Base-by-base conservation (phyloP, 2,329 filamentous ascomycete genomes). In the Fusarium napiforme region DNA sequence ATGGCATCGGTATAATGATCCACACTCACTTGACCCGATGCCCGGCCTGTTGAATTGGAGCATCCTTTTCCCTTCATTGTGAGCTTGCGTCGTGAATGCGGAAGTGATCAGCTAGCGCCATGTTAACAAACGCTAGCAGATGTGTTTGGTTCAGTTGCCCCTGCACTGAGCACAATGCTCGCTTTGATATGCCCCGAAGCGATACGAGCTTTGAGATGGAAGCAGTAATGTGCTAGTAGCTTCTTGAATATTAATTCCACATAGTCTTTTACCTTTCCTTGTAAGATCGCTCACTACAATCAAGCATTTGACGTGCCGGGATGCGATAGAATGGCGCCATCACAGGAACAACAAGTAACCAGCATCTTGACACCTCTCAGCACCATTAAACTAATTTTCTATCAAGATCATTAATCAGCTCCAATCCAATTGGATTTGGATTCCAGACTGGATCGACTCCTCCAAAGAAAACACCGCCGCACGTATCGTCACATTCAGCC, bases 361-460 rank as follows among this genome's bases (percentile, higher is more conserved):
- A 32, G 15, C 11, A 32, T n/a, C 21, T 19, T 37, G 9, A 2
- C 1, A 6, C 5, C 2, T 15, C 5, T 10, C 10, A 23, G 5
- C 21, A 23, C 9, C 36, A 40, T 15, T 11, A n/a, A 9, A 15
- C 52, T 56, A 56, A 56, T 3, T 7, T 2, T 4, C 2, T 2
- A 11, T 19, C 4, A 1, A 42, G 52, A 43, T 42, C 26, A 56
- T 56, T 0, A 56, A 56, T 4, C 6, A 43, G 9, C 52, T 56
- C 52, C 52, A 56, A n/a, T 56, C 52, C 8, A 56, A 43, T 56
- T 56, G 52, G 52, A 43, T 43, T 4, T 56, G 52, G 52, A 19
- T 32, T 30, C 37, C 37, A 4, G 21, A 32, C 37, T 56, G 52
- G 52, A 26, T 43, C 11, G 52, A 56, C 7, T 56, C 52, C 15